Evolutionary conservation across 148 eudicot species (phyloP), one percentile per base, ranked within the genome.

Genomic region (Rhododendron griersonianum): DNA sequence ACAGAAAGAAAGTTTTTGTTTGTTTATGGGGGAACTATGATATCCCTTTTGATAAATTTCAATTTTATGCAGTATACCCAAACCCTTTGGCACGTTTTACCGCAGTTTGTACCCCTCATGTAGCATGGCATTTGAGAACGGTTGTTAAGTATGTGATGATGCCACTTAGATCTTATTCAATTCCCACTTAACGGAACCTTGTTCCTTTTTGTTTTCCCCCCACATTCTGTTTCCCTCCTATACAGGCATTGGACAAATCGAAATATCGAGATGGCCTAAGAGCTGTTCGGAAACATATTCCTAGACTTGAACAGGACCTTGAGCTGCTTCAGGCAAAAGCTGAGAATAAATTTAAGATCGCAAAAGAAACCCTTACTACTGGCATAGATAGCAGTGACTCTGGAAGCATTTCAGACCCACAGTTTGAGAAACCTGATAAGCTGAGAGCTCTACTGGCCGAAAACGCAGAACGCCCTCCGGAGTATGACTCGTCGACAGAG

Each of bases 171-270:
- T 74, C 53, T 33, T 51, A 84, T 30, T 73, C 41, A 51, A 37
- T 51, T 23, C 28, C 67, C 23, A 57, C 23, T 5, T 18, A 18
- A 18, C 11, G 7, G 19, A 57, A 19, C 23, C n/a, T 18, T 9
- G 0, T 69, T 45, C 48, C 1, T 18, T 41, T 73, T 51, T 73
- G 59, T 67, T 19, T 57, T 57, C 2, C n/a, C n/a, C 11, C 48
- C 73, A 25, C 28, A 79, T 3, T 63, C 76, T 48, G 2, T 55
- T 82, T 11, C 11, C 18, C 18, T 28, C 15, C 23, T 63, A n/a
- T 86, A 75, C 87, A 97, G 99, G 99, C 98, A n/a, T 87, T 97
- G 82, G 98, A 97, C 87, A 97, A 97, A 92, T 97, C 98, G 78
- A 91, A 86, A 80, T 89, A 93, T 87, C 87, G 93, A 71, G 99